Evolutionary conservation across 164 flowering plant species (phyloP), one percentile per base, ranked within the genome.

Genomic region (Paratinospora sagittata): DNA sequence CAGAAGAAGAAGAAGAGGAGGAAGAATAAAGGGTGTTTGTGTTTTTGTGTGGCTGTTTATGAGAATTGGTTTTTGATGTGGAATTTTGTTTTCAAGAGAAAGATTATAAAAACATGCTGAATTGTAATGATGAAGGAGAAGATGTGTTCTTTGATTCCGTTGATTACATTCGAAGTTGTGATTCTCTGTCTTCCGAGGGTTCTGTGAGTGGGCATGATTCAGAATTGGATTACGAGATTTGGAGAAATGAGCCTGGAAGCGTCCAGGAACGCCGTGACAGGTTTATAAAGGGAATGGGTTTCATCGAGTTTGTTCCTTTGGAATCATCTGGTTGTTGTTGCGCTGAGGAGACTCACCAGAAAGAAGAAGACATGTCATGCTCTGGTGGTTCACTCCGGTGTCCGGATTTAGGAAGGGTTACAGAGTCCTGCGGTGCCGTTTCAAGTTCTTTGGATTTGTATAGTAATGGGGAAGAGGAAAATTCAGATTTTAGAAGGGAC

Each of bases 101-200:
- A 68, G 34, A 30, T 30, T 30, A 30, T 30, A 26, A 65, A 85
- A 86, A 81, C 63, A 92, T 88, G 92, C 70, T 62, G 84, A 76
- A 69, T 68, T 73, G 62, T 81, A 79, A 73, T 76, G 85, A 75
- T 67, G 79, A 77, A 68, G 84, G 65, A 57, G 85, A 75, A 63
- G 90, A 86, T 39, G 73, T 79, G 23, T 92, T 84, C 83, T 91
- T 81, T 73, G 98, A 92, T 82, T 79, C 90, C 4, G 68, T 63
- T 8, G 89, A 89, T 73, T 68, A 65, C 66, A 30, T 78, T 55
- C 61, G 68, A 63, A 26, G 49, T 57, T 9, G 57, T 57, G 74
- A 66, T 69, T 69, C 77, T 33, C 76, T 85, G 66, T 79, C 86
- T 3, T 66, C 66, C 27, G 88, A 84, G 63, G 85, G 74, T 69